Evolutionary conservation across 2,329 filamentous ascomycete genomes (phyloP).

Genomic region (Pezizomycotina sp.): DNA sequence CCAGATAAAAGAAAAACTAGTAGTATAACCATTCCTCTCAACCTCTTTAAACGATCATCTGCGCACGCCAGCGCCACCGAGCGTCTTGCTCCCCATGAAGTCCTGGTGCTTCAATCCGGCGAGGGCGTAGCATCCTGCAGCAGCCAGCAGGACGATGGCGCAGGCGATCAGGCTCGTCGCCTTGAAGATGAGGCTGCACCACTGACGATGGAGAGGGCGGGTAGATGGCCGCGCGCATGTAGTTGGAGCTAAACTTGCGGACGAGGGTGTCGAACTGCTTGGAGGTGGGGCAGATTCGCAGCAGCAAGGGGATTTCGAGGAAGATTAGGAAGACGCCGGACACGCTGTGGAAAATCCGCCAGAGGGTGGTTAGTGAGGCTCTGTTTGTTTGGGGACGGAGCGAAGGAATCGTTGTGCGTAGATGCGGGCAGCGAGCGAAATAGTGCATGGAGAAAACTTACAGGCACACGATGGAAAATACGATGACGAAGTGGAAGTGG

Average conservation of each 20-base stretch:
- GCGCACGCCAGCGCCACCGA: slow-evolving; percentile 80
- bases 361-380: background rate
- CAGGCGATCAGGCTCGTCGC: slow-evolving; percentile 67
- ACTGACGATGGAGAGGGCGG: slow-evolving; percentile 62
- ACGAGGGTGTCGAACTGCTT: slow-evolving; percentile 74
- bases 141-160: slow-evolving; percentile 61
- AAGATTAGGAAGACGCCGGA: slow-evolving; percentile 63
- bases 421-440: background rate
- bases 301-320: slow-evolving; percentile 79
- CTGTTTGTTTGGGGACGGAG: slow-evolving; percentile 4
- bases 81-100: slow-evolving; percentile 85
- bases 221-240: slow-evolving; percentile 86
- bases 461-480: slow-evolving; percentile 38
- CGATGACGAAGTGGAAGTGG: slow-evolving; percentile 34
- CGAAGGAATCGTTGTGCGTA: background rate
- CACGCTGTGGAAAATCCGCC: slow-evolving; percentile 34
- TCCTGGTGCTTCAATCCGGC: slow-evolving; percentile 69
- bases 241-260: slow-evolving; percentile 86
- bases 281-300: slow-evolving; percentile 95
- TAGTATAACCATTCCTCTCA: too few species aligned
- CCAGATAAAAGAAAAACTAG: too few species aligned
- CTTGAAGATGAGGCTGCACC: slow-evolving; percentile 52
- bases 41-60: slow-evolving; percentile 94
- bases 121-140: slow-evolving; percentile 62
- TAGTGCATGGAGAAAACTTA: slow-evolving; percentile 29